phyloP scores from a whole-genome alignment of 805 yeast genomes.

The Yarrowia alimentaria region DNA sequence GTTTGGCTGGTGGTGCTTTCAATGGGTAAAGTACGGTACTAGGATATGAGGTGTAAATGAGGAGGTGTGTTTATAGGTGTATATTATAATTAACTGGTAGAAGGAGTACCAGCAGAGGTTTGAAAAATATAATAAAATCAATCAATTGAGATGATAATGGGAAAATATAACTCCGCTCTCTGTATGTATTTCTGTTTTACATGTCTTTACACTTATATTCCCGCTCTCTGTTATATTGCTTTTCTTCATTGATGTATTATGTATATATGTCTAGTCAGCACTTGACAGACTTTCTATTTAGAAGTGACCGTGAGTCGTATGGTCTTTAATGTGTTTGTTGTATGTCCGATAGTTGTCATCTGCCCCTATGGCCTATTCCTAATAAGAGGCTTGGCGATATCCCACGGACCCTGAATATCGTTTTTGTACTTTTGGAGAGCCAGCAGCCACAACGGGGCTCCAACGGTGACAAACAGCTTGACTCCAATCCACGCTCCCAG shows the following conservation, averaged over 20 bases:
- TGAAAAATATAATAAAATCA: too few species aligned
- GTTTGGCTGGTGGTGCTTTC: constrained; percentile 91
- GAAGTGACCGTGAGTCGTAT: too few species aligned
- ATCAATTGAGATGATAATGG: too few species aligned
- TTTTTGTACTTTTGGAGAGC: constrained; percentile 73
- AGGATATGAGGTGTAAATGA: too few species aligned
- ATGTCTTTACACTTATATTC: too few species aligned
- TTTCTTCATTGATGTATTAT: too few species aligned
- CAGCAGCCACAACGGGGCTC: constrained; percentile 69
- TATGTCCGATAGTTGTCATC: background rate
- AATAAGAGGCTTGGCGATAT: constrained; percentile 71
- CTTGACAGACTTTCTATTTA: constrained; percentile 16
- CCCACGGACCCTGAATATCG: constrained; percentile 93
- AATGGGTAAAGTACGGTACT: too few species aligned
- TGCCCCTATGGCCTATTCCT: constrained; percentile 29
- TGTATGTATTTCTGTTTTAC: too few species aligned
- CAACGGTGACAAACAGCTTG: constrained; percentile 50
- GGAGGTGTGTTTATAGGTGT: constrained; percentile 1
- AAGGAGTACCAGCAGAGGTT: too few species aligned
- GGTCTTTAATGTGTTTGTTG: background rate
- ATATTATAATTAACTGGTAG: constrained; percentile 4
- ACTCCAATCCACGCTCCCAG: constrained; percentile 51
- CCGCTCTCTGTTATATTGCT: too few species aligned
- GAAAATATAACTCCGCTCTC: too few species aligned
- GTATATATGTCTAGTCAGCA: constrained; percentile 19